Base-by-base conservation (phyloP, 495 filamentous ascomycete genomes). In the Extremus antarcticus region DNA sequence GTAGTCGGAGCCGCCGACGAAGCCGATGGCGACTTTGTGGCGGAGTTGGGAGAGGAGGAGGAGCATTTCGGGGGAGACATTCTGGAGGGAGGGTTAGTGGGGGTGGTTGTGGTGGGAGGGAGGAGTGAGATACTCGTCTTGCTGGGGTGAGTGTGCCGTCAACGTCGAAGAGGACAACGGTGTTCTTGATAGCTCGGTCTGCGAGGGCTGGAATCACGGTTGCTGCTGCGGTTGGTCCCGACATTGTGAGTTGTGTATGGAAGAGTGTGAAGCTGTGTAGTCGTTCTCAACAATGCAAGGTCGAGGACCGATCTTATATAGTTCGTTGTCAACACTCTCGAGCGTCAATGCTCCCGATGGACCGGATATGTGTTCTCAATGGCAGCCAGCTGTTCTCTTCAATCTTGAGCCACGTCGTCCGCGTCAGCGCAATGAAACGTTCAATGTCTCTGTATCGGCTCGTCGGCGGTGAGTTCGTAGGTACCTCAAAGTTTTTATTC, bases 101-200 rank as follows among this genome's bases (percentile, higher is more conserved):
- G 22, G 49, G 16, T 7, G 43, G 1, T 19, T 38, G 10, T 3
- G 19, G 3, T 29, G 21, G 16, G 38, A 43, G 45, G 15, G 23
- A 11, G 19, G n/a, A 7, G 15, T 32, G 20, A 10, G 75, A 45
- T 78, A 90, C 83, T 48, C 73, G 71, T 50, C 91, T 81, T 24
- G 91, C 78, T 3, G 79, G 82, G 16, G 89, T 90, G 54, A 97
- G 77, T 24, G 91, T 95, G 55, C 75, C 83, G 67, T 97, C 91
- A 23, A 97, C 91, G 69, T 97, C 91, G 68, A 97, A 97, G 35
- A 97, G 83, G 58, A 76, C 80, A 67, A 97, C 86, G 50, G 91
- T 96, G 75, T 87, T 85, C 70, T 88, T 86, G 68, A 95, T 72
- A 29, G 87, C 84, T 60, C 91, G 88, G 60, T 86, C 73, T 60